Evolutionary conservation across 768 basidiomycete species (phyloP).

Genomic region (Termitomyces heimii): DNA sequence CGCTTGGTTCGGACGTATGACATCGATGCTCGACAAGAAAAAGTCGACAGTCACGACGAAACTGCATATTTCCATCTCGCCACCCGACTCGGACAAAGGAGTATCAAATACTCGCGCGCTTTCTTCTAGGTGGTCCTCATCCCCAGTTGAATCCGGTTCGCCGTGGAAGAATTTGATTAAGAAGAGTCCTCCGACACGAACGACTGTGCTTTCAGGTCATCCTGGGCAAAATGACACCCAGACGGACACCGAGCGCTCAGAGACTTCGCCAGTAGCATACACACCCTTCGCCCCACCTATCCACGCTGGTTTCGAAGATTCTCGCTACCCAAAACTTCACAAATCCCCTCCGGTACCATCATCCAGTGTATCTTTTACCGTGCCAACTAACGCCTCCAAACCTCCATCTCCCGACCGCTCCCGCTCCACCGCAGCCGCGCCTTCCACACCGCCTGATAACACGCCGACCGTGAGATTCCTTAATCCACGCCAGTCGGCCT

Average conservation of each 20-base stretch:
- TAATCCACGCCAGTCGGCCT: constrained; percentile 35
- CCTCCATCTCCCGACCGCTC: neutral
- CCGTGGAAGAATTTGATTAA: constrained; percentile 29
- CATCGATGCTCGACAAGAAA: constrained; percentile 18
- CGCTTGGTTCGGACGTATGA: constrained; percentile 24
- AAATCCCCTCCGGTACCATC: neutral
- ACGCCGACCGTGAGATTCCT: constrained; percentile 40
- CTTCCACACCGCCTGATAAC: constrained; percentile 10
- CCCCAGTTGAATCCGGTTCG: constrained; percentile 22
- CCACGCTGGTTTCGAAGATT: constrained; percentile 26
- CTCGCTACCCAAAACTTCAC: constrained; percentile 7
- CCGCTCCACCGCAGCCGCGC: constrained; percentile 10
- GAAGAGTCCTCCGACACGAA: constrained; percentile 16
- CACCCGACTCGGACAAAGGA: constrained; percentile 12
- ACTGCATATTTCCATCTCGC: constrained; percentile 38
- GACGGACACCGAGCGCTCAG: constrained; percentile 23
- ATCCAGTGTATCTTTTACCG: neutral
- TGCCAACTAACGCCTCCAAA: neutral
- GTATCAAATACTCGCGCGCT: constrained; percentile 11
- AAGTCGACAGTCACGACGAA: constrained; percentile 7
- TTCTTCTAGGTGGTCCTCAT: constrained; percentile 31
- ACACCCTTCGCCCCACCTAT: constrained; percentile 22
- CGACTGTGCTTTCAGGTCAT: constrained; percentile 22
- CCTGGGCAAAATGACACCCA: constrained; percentile 27
- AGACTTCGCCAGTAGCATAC: constrained; percentile 9